These are phyloP conservation scores for Neurospora sp. DNA, from an alignment of 495 filamentous ascomycete genomes.

Conservation along the genomic window DNA sequence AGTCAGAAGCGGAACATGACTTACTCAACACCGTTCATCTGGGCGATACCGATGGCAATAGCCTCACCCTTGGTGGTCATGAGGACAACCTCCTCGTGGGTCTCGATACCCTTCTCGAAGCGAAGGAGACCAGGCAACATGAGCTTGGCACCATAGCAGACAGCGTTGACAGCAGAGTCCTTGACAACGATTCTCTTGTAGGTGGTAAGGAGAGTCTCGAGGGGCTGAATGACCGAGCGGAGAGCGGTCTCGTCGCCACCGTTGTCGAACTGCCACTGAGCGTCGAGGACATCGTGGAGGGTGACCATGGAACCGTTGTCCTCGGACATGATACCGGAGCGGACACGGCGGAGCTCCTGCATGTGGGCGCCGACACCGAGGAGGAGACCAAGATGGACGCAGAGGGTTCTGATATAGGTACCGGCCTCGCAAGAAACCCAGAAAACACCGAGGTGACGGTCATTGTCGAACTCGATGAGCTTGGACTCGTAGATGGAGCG, in stretches of 20 bases:
- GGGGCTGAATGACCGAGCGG: constrained; percentile 75
- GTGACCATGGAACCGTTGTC: constrained; percentile 70
- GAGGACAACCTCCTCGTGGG: constrained; percentile 56
- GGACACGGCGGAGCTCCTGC: constrained; percentile 93
- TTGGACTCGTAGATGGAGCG: constrained; percentile 94
- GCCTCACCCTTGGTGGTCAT: constrained; percentile 99
- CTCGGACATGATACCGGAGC: constrained; percentile 92
- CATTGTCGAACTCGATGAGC: constrained; percentile 93
- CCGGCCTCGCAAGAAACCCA: constrained; percentile 99
- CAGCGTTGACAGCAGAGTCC: constrained; percentile 88
- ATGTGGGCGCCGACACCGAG: constrained; percentile 95
- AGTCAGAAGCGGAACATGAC: background rate
- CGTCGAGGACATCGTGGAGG: constrained; percentile 90
- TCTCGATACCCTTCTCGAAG: constrained; percentile 72
- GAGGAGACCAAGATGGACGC: constrained; percentile 87
- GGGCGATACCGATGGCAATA: constrained; percentile 87
- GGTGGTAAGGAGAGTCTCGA: constrained; percentile 80
- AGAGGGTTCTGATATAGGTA: constrained; percentile 96
- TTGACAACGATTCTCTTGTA: constrained; percentile 98
- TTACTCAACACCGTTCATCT: constrained; percentile 50
- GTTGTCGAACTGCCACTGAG: constrained; percentile 89
- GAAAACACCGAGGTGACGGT: constrained; percentile 94
- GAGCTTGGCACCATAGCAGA: constrained; percentile 96
- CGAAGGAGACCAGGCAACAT: constrained; percentile 93
- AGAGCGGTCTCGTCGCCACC: constrained; percentile 80